phyloP scores from a whole-genome alignment of 2,329 filamentous ascomycete species.

The Coniochaeta ligniaria region DNA sequence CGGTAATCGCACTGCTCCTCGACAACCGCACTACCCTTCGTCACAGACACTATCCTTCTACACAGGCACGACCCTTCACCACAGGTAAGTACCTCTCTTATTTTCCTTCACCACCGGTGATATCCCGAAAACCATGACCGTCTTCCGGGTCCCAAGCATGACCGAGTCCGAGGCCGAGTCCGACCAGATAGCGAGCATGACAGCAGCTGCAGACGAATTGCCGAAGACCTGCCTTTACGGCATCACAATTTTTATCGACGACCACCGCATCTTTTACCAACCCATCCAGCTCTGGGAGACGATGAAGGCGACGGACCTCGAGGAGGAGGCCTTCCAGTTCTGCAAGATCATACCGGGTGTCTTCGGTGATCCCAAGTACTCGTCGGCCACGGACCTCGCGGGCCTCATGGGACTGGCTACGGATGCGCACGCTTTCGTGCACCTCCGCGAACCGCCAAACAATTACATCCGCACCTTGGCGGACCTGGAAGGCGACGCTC shows the following conservation, averaged over 20 bases:
- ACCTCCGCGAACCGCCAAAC: neutral
- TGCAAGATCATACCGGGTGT: neutral
- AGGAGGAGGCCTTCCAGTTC: neutral
- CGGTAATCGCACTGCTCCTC: no score
- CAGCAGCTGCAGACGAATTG: neutral
- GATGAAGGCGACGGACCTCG: neutral
- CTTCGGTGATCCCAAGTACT: neutral
- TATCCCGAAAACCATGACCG: neutral
- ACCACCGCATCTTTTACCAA: neutral
- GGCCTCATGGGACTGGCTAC: neutral
- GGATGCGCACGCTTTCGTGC: neutral
- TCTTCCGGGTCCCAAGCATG: neutral
- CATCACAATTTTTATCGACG: neutral
- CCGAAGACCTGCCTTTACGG: neutral
- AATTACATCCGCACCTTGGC: neutral
- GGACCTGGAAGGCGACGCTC: neutral
- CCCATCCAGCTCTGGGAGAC: neutral
- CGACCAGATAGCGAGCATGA: neutral
- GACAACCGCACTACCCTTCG: no score
- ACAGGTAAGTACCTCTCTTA: neutral
- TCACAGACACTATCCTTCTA: no score
- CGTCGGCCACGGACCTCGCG: neutral
- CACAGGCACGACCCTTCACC: no score
- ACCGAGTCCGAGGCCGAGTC: neutral
- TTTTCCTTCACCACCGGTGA: neutral